Evolutionary conservation across 345 rosid genomes (phyloP).

Genomic region (Rhodomyrtus tomentosa): DNA sequence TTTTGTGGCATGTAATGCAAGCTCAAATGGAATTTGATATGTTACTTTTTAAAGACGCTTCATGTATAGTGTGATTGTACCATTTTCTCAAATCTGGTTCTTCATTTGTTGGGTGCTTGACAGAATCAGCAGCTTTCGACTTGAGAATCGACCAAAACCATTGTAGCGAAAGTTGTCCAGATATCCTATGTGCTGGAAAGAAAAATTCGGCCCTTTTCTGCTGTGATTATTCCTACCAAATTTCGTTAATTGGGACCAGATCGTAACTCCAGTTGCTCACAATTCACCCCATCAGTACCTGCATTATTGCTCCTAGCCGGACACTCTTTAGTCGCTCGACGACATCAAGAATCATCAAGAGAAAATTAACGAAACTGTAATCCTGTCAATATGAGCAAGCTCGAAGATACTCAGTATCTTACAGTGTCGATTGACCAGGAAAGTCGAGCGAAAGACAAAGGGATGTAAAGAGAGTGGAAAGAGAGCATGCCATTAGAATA

Average conservation of each 20-base stretch:
- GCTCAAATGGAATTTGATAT: neutral
- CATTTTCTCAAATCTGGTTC: neutral
- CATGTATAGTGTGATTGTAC: neutral
- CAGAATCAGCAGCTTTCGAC: neutral
- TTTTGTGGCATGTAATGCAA: neutral
- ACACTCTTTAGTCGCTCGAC: neutral
- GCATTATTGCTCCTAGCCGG: neutral
- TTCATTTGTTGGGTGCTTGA: neutral
- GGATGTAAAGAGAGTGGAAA: neutral
- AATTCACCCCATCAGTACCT: neutral
- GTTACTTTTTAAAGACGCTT: neutral
- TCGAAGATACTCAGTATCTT: neutral
- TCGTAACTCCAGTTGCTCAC: neutral
- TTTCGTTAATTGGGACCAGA: neutral
- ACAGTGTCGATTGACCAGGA: neutral
- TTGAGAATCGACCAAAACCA: neutral
- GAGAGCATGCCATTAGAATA: neutral
- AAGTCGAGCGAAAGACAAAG: neutral
- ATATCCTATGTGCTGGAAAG: neutral
- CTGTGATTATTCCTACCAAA: neutral
- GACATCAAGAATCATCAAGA: neutral
- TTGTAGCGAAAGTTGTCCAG: neutral
- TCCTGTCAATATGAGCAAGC: neutral
- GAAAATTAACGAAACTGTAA: neutral
- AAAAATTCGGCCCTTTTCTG: neutral